These are phyloP conservation scores for Neocucurbitaria cava DNA, from an alignment of 2,329 filamentous ascomycete genomes.

Conservation along the genomic window DNA sequence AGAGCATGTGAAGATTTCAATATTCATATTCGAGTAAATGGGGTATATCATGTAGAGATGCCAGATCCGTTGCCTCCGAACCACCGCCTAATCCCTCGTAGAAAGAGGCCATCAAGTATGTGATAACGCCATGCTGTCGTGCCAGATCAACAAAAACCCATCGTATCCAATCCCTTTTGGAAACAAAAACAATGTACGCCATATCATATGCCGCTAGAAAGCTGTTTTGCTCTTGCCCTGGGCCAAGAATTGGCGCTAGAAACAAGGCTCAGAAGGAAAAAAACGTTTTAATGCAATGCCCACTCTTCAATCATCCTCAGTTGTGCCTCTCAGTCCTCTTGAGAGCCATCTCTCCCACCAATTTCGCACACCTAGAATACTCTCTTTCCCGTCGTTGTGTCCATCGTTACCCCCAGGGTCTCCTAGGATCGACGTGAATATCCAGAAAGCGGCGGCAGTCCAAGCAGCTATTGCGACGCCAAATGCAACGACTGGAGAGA, in stretches of 20 bases:
- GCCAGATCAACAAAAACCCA: slow-evolving; percentile 17
- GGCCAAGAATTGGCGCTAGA: slow-evolving; percentile 3
- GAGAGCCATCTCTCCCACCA: slow-evolving; percentile 68
- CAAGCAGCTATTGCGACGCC: slow-evolving; percentile 64
- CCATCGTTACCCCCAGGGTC: slow-evolving; percentile 67
- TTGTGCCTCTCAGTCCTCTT: slow-evolving; percentile 42
- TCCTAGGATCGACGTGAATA: slow-evolving; percentile 66
- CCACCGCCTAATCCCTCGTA: neutral
- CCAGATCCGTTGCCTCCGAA: neutral
- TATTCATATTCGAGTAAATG: slow-evolving; percentile 11
- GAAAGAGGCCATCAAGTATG: neutral
- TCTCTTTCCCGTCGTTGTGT: slow-evolving; percentile 66
- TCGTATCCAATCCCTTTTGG: slow-evolving; percentile 7
- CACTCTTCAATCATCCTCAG: slow-evolving; percentile 10
- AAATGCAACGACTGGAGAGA: slow-evolving; percentile 64
- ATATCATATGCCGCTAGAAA: slow-evolving; percentile 31
- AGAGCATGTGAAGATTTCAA: neutral
- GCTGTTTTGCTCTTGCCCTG: slow-evolving; percentile 16
- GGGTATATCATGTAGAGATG: slow-evolving; percentile 31
- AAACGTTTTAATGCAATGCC: neutral
- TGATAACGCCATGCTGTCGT: slow-evolving; percentile 29
- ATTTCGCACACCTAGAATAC: slow-evolving; percentile 63
- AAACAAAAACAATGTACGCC: slow-evolving; percentile 19
- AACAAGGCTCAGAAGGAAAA: slow-evolving; percentile 4
- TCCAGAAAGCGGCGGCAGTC: slow-evolving; percentile 68